Conservation (phyloP, 306 rosid genomes). For the Mucuna pruriens region DNA sequence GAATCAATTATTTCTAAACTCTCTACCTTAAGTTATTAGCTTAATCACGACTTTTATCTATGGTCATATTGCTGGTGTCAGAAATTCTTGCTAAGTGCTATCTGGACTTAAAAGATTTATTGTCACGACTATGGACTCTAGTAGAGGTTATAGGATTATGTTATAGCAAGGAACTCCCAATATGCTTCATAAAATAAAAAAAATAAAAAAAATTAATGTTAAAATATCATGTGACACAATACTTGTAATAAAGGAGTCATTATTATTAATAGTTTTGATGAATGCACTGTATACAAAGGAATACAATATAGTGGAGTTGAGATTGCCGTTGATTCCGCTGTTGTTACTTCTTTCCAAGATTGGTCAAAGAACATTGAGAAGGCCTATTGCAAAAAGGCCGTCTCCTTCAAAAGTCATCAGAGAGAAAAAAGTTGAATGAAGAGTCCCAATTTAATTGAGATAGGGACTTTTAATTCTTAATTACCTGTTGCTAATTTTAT, state of each 20-base stretch:
- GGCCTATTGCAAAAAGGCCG: constrained; percentile 75
- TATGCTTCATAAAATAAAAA: background rate
- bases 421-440: constrained; percentile 4
- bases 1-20: too few relatives aligned
- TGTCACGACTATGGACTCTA: too few relatives aligned
- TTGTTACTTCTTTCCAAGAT: constrained; percentile 55
- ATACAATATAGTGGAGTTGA: constrained; percentile 94
- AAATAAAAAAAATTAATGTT: background rate
- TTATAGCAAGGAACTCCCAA: background rate
- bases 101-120: too few relatives aligned
- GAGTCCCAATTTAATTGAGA: background rate
- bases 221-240: background rate
- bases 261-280: constrained; percentile 64
- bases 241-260: constrained; percentile 72
- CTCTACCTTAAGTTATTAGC: too few relatives aligned
- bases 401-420: constrained; percentile 19
- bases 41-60: too few relatives aligned
- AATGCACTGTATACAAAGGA: constrained; percentile 82
- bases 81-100: too few relatives aligned
- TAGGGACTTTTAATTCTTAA: constrained; percentile 1
- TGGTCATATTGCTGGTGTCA: too few relatives aligned
- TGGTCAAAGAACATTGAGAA: constrained; percentile 81
- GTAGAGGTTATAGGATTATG: too few relatives aligned
- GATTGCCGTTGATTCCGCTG: constrained; percentile 88
- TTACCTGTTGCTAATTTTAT: constrained; percentile 24